A percentile compares a stretch with the other conserved stretches of the same genome.
phyloP scores from a whole-genome alignment of 2,329 filamentous ascomycete species.

The Pestalotiopsis sp. region DNA sequence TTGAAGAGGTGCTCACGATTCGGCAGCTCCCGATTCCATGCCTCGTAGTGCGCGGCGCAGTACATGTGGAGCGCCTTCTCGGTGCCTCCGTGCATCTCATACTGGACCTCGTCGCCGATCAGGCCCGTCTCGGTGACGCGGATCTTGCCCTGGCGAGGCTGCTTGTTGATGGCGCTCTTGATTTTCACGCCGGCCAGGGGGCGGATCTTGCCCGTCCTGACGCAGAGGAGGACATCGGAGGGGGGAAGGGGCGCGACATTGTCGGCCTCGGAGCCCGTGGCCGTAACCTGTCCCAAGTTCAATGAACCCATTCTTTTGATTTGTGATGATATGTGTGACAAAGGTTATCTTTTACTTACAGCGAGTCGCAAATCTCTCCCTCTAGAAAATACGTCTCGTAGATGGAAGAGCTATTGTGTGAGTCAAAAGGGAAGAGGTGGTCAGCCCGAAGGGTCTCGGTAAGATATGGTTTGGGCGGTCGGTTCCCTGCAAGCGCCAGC shows the following conservation, averaged over 20 bases:
- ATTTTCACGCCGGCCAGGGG: slow-evolving; percentile 51
- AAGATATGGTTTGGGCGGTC: neutral
- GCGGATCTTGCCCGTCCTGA: slow-evolving; percentile 59
- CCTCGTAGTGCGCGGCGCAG: slow-evolving; percentile 57
- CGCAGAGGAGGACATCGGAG: slow-evolving; percentile 52
- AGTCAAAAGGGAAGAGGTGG: neutral
- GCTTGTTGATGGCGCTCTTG: slow-evolving; percentile 60
- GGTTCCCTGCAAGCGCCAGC: neutral
- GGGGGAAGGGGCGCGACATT: slow-evolving; percentile 27
- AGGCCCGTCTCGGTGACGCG: slow-evolving; percentile 51
- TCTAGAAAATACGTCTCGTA: neutral
- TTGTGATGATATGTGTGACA: neutral
- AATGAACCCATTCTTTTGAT: slow-evolving; percentile 12
- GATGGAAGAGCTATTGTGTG: neutral
- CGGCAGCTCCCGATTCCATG: slow-evolving; percentile 55
- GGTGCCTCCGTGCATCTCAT: slow-evolving; percentile 56
- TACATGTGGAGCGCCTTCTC: slow-evolving; percentile 67
- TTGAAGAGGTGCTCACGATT: slow-evolving; percentile 50
- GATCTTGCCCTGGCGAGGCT: slow-evolving; percentile 41
- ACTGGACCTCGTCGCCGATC: slow-evolving; percentile 61
- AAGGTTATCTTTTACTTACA: slow-evolving; percentile 5
- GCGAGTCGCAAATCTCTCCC: neutral
- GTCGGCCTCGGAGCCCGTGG: neutral
- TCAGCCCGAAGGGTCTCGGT: neutral
- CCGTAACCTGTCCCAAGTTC: slow-evolving; percentile 5